Percentiles rank a stretch among this genome's conserved stretches.
Conservation (phyloP, 225 moss, liverwort and hornwort species). For the Anthoceros angustus region DNA sequence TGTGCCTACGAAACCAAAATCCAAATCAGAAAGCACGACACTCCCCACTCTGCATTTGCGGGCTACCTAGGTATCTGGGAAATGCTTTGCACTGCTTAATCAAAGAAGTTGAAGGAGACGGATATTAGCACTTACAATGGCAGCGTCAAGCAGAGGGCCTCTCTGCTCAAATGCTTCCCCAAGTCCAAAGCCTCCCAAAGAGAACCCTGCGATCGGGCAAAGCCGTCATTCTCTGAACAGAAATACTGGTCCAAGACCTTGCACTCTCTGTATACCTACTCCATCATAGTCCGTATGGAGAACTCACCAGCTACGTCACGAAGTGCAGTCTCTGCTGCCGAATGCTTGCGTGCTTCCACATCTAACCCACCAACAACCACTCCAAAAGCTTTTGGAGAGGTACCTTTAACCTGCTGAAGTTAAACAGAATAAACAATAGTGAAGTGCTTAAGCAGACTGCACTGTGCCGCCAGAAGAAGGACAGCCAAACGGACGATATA, state of each 20-base stretch:
- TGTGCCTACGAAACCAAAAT: conserved; percentile 28
- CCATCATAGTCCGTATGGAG: neutral
- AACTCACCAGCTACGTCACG: conserved; percentile 60
- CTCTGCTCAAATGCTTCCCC: conserved; percentile 68
- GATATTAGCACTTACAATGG: conserved; percentile 36
- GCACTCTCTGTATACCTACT: neutral
- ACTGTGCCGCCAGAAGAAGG: neutral
- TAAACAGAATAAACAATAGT: neutral
- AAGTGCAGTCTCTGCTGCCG: conserved; percentile 54
- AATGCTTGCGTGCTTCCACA: conserved; percentile 55
- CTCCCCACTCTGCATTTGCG: neutral
- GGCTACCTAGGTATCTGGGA: too few species aligned
- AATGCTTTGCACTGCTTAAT: too few species aligned
- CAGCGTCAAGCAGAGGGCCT: conserved; percentile 46
- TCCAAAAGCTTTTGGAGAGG: conserved; percentile 41
- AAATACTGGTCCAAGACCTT: neutral
- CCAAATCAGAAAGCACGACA: neutral
- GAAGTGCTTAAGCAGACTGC: neutral
- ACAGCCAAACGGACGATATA: neutral
- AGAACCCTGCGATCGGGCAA: conserved; percentile 49
- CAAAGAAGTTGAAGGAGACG: conserved; percentile 1
- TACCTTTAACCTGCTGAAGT: conserved; percentile 11
- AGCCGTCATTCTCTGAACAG: neutral
- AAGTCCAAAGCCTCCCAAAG: conserved; percentile 76
- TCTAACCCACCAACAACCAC: conserved; percentile 57